phyloP scores from a whole-genome alignment of 306 rosid genomes.

The Prunus salicina region DNA sequence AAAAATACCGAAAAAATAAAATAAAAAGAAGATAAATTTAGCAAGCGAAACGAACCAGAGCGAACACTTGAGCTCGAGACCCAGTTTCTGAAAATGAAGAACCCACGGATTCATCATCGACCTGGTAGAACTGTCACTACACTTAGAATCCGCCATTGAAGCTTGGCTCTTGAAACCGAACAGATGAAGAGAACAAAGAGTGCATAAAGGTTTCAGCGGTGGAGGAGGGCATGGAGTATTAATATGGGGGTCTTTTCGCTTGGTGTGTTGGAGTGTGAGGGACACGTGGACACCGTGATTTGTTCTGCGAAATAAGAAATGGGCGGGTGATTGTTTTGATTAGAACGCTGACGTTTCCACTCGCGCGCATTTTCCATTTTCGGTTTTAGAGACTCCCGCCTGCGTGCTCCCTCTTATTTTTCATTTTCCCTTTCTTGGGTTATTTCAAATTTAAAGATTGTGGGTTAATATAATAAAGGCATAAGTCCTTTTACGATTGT shows the following conservation, averaged over 20 bases:
- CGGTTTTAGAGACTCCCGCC: background rate
- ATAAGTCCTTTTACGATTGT: no score
- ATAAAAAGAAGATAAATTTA: background rate
- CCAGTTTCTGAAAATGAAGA: constrained; percentile 74
- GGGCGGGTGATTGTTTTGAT: constrained; percentile 23
- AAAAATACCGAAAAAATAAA: background rate
- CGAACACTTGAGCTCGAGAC: constrained; percentile 91
- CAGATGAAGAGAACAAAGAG: background rate
- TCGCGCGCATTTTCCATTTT: constrained; percentile 23
- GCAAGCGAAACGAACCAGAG: constrained; percentile 49
- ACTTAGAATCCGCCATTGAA: constrained; percentile 43
- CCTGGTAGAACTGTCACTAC: background rate
- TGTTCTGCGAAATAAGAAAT: background rate
- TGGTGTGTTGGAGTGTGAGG: background rate
- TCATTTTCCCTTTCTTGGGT: background rate
- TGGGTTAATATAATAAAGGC: no score
- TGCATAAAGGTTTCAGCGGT: background rate
- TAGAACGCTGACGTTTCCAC: constrained; percentile 29
- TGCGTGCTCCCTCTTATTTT: background rate
- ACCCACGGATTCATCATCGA: constrained; percentile 53
- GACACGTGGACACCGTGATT: constrained; percentile 42
- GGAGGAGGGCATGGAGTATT: background rate
- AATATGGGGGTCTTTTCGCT: background rate
- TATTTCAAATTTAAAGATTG: no score
- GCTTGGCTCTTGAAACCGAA: no score